Conservation (phyloP, 2,329 filamentous ascomycete genomes). For the Alternaria ventricosa region DNA sequence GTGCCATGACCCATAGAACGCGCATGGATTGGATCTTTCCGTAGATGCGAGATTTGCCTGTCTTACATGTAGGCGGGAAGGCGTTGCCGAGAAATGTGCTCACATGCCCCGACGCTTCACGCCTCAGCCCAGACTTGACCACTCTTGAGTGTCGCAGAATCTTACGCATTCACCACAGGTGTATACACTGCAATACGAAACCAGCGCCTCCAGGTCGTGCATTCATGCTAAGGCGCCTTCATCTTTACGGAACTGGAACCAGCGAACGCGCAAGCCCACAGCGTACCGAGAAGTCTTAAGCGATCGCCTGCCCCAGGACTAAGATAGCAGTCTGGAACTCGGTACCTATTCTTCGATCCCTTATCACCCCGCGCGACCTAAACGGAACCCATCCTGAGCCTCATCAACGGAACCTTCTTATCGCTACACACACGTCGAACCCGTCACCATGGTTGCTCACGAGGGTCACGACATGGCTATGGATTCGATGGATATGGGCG, state of each 20-base stretch:
- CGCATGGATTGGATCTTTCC: slow-evolving; percentile 12
- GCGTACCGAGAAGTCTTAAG: slow-evolving; percentile 26
- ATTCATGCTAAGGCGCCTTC: slow-evolving; percentile 31
- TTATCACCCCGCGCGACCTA: background rate
- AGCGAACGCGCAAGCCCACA: slow-evolving; percentile 25
- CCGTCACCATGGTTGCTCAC: slow-evolving; percentile 42
- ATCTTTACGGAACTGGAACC: slow-evolving; percentile 10
- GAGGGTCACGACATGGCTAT: slow-evolving; percentile 29
- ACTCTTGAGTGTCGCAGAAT: slow-evolving; percentile 43
- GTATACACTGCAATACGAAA: slow-evolving; percentile 22
- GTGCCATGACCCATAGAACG: slow-evolving; percentile 8
- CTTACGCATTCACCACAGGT: slow-evolving; percentile 32
- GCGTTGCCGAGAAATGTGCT: slow-evolving; percentile 7
- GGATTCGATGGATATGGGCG: slow-evolving; percentile 21
- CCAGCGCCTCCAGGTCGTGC: slow-evolving; percentile 24
- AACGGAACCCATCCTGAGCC: background rate
- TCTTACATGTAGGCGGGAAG: background rate
- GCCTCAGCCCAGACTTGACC: slow-evolving; percentile 42
- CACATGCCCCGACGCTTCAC: slow-evolving; percentile 30
- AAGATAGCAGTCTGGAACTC: slow-evolving; percentile 42
- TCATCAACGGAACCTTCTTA: background rate
- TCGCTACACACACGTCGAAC: slow-evolving; percentile 2
- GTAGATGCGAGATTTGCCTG: slow-evolving; percentile 3
- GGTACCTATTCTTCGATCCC: slow-evolving; percentile 16
- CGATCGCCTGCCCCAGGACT: slow-evolving; percentile 15